Evolutionary conservation across 73 alveolate species (phyloP).

Genomic region (Paramecium tetraurelia): DNA sequence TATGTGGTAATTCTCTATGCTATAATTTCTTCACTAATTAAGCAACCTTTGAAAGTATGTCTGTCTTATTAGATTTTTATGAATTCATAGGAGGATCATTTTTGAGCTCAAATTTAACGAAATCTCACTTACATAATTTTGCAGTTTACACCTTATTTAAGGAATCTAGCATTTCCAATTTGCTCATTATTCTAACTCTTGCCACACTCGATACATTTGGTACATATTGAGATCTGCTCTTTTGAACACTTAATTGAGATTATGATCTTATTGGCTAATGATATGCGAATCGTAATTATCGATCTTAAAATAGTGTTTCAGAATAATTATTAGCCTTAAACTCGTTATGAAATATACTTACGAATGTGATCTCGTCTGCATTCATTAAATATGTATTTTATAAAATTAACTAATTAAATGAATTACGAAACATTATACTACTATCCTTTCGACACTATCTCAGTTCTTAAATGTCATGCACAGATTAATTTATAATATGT

Average conservation of each 20-base stretch:
- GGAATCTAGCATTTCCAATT: neutral
- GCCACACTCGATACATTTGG: neutral
- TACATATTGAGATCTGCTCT: neutral
- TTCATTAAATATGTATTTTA: neutral
- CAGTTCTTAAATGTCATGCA: too few species aligned
- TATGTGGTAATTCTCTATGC: conserved; percentile 8
- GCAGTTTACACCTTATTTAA: neutral
- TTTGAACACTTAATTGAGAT: neutral
- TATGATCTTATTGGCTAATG: neutral
- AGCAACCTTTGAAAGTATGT: neutral
- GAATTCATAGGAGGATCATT: neutral
- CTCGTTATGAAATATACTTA: neutral
- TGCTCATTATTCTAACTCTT: neutral
- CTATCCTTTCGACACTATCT: neutral
- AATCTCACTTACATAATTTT: neutral
- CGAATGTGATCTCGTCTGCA: conserved; percentile 8
- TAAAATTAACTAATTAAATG: neutral
- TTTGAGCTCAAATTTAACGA: neutral
- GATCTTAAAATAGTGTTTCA: neutral
- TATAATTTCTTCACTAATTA: neutral
- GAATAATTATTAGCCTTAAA: neutral
- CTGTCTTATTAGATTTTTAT: neutral
- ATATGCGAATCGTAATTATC: neutral
- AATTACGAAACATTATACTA: neutral
- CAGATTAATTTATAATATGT: too few species aligned